Evolutionary conservation across 768 basidiomycete genomes (phyloP).

Genomic region (Suillus ampliporus): DNA sequence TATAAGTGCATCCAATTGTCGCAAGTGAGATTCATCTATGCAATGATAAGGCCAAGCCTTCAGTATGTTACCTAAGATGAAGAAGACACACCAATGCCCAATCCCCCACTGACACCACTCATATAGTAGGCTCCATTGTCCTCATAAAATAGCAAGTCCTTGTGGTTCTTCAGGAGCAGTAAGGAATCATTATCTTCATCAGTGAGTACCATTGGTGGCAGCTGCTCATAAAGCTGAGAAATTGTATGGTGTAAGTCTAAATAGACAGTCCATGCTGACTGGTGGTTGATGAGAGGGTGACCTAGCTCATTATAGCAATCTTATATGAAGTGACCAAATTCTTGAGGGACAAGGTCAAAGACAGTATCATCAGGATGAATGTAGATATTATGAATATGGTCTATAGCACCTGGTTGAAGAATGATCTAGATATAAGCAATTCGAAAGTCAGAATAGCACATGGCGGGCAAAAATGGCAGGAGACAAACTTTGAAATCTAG

Average conservation of each 20-base stretch:
- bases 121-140: constrained; percentile 22
- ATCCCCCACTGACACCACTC: constrained; percentile 3
- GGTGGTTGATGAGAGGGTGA: not conserved
- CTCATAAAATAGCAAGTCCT: constrained; percentile 19
- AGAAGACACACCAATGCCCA: not conserved
- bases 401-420: not conserved
- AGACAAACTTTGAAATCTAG: constrained; percentile 42
- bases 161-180: constrained; percentile 1
- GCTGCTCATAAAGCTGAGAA: not conserved
- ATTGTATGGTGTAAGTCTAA: not conserved
- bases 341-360: not conserved
- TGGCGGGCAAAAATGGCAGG: not conserved
- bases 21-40: not conserved
- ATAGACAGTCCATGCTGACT: not conserved
- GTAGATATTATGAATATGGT: not conserved
- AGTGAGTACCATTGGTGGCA: not conserved
- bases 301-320: not conserved
- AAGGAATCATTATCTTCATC: not conserved
- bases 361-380: not conserved
- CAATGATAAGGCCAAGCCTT: not conserved
- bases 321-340: not conserved
- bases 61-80: not conserved
- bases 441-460: not conserved
- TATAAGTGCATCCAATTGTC: constrained; percentile 1
- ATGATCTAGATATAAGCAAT: constrained; percentile 1